Percentiles rank a stretch among this genome's conserved stretches.
phyloP scores from a whole-genome alignment of 2,329 filamentous ascomycete genomes.

The Fonsecaea monophora region DNA sequence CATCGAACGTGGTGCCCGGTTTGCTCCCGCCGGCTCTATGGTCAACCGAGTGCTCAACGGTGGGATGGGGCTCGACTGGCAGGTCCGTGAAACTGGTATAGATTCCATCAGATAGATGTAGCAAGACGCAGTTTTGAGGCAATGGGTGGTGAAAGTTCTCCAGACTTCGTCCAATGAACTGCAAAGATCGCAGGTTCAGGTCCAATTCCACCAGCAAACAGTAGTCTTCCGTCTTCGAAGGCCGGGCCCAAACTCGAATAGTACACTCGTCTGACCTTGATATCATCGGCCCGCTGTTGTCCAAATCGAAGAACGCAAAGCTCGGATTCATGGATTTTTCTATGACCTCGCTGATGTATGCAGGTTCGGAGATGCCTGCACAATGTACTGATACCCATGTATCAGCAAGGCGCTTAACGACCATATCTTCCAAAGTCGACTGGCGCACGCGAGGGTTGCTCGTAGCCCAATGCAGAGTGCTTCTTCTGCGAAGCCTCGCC shows the following conservation, averaged over 20 bases:
- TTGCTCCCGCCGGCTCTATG: conserved; percentile 29
- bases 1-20: conserved; percentile 79
- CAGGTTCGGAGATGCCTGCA: conserved; percentile 68
- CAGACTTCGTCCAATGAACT: conserved; percentile 74
- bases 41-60: conserved; percentile 22
- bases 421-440: conserved; percentile 75
- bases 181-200: conserved; percentile 73
- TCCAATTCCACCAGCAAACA: conserved; percentile 74
- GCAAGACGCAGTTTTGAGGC: conserved; percentile 80
- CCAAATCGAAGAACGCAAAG: conserved; percentile 83
- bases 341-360: conserved; percentile 88
- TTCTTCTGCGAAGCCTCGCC: conserved; percentile 58
- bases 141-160: conserved; percentile 73
- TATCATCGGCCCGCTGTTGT: conserved; percentile 65
- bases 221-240: conserved; percentile 60
- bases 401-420: conserved; percentile 77
- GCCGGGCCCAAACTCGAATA: conserved; percentile 76
- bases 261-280: conserved; percentile 70
- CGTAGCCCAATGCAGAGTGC: conserved; percentile 68
- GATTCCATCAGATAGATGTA: conserved; percentile 84
- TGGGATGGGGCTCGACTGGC: conserved; percentile 50
- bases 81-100: conserved; percentile 78
- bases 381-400: conserved; percentile 87
- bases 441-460: conserved; percentile 69
- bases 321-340: conserved; percentile 87